These are phyloP conservation scores for Fusarium sp. DNA, from an alignment of 2,329 filamentous ascomycete genomes.

Conservation along the genomic window DNA sequence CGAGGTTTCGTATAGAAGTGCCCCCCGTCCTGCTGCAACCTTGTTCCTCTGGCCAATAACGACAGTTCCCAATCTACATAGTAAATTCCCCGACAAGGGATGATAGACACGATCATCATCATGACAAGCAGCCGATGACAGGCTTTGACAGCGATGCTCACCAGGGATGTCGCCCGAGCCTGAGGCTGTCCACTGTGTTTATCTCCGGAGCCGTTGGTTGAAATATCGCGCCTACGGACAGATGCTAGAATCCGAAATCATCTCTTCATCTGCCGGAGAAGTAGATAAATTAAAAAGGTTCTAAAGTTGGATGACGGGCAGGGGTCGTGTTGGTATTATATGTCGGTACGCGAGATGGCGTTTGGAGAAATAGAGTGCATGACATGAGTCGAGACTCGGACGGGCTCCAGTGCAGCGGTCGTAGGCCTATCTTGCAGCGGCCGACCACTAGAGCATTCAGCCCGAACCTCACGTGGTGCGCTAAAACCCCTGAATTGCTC, in stretches of 20 bases:
- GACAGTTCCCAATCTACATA: neutral
- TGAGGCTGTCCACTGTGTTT: neutral
- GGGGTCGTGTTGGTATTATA: slow-evolving; percentile 6
- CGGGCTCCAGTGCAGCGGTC: slow-evolving; percentile 3
- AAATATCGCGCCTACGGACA: neutral
- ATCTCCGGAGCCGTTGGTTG: slow-evolving; percentile 5
- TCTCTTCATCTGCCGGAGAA: slow-evolving; percentile 9
- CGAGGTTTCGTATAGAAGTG: slow-evolving; percentile 22
- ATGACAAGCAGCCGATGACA: neutral
- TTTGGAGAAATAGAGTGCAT: slow-evolving; percentile 12
- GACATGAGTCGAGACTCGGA: slow-evolving; percentile 17
- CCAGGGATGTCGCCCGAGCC: slow-evolving; percentile 2
- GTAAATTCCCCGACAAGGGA: neutral
- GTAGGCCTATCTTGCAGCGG: slow-evolving; percentile 1
- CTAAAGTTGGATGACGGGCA: slow-evolving; percentile 13
- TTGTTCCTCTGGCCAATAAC: slow-evolving; percentile 7
- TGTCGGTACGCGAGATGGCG: slow-evolving; percentile 2
- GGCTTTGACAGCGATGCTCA: neutral
- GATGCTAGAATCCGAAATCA: neutral
- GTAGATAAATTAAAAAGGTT: neutral
- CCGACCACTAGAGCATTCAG: slow-evolving; percentile 9
- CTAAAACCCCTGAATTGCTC: slow-evolving; percentile 14
- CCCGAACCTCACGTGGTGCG: slow-evolving; percentile 24
- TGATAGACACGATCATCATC: slow-evolving; percentile 6
- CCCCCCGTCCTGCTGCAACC: slow-evolving; percentile 6